Conservation (phyloP, 352 stramenopile species). For the Pythium volutum region DNA sequence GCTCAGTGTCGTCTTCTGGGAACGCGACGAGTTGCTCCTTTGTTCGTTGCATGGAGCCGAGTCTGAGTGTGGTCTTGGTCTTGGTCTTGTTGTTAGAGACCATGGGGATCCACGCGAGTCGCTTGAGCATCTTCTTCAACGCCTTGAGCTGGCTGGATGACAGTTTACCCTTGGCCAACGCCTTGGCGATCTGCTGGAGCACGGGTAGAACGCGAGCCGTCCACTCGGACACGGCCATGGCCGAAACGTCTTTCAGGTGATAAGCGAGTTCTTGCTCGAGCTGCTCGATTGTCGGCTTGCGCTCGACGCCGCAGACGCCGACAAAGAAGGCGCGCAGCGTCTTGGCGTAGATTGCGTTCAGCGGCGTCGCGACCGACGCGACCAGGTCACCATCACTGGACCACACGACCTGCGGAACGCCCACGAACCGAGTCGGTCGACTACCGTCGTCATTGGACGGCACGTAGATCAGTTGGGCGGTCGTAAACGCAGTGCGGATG, state of each 20-base stretch:
- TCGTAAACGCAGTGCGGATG: constrained; percentile 16
- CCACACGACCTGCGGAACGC: constrained; percentile 15
- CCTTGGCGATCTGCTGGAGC: constrained; percentile 38
- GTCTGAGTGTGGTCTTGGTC: neutral
- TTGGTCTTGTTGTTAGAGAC: neutral
- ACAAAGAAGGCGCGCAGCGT: constrained; percentile 58
- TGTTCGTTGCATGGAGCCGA: constrained; percentile 15
- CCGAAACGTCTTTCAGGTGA: neutral
- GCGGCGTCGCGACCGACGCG: constrained; percentile 25
- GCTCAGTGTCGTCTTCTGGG: neutral
- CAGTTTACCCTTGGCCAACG: constrained; percentile 40
- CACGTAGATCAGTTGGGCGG: constrained; percentile 12
- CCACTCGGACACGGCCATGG: constrained; percentile 20
- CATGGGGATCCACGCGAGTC: constrained; percentile 19
- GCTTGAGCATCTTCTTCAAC: constrained; percentile 33
- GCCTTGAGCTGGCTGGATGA: constrained; percentile 36
- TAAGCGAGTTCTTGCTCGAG: constrained; percentile 26
- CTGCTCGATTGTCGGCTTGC: constrained; percentile 50
- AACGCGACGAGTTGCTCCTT: constrained; percentile 31
- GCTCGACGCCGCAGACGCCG: constrained; percentile 54
- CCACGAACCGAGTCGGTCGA: neutral
- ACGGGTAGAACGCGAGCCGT: constrained; percentile 38
- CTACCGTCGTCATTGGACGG: neutral
- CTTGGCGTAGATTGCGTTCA: constrained; percentile 58
- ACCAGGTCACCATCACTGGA: constrained; percentile 14